Evolutionary conservation across 192 early-diverging fungal species (phyloP).

Genomic region (Powellomyces hirtus): DNA sequence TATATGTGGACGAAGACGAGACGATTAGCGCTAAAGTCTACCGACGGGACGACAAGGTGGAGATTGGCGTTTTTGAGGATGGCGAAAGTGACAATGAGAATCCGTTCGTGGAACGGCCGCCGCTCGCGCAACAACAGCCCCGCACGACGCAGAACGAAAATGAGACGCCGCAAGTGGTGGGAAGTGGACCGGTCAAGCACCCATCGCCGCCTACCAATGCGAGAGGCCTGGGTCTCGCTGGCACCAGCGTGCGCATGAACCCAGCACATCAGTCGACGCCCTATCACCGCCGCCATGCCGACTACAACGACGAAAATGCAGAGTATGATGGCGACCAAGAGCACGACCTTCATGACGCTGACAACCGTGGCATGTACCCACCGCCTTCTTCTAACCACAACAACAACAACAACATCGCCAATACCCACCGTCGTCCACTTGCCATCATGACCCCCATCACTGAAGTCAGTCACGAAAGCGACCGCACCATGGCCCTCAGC

Average conservation of each 20-base stretch:
- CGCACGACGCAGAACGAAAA: background rate
- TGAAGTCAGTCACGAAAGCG: constrained; percentile 26
- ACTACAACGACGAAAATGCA: background rate
- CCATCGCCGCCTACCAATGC: no score
- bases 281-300: background rate
- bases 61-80: constrained; percentile 39
- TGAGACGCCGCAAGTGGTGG: background rate
- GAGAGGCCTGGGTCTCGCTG: background rate
- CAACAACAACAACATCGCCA: background rate
- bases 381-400: no score
- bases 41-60: background rate
- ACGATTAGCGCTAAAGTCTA: constrained; percentile 49
- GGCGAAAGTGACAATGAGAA: constrained; percentile 20
- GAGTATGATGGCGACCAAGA: background rate
- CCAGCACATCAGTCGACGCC: background rate
- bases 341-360: background rate
- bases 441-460: constrained; percentile 47
- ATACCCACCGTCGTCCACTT: background rate
- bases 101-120: no score
- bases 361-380: no score
- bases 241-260: background rate
- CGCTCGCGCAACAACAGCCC: background rate
- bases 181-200: no score
- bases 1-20: constrained; percentile 49
- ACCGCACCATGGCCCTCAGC: constrained; percentile 27